Percentiles rank a stretch among this genome's conserved stretches.
These are phyloP conservation scores for Diphasiastrum complanatum DNA, from an alignment of 83 land plant genomes.

Conservation along the genomic window DNA sequence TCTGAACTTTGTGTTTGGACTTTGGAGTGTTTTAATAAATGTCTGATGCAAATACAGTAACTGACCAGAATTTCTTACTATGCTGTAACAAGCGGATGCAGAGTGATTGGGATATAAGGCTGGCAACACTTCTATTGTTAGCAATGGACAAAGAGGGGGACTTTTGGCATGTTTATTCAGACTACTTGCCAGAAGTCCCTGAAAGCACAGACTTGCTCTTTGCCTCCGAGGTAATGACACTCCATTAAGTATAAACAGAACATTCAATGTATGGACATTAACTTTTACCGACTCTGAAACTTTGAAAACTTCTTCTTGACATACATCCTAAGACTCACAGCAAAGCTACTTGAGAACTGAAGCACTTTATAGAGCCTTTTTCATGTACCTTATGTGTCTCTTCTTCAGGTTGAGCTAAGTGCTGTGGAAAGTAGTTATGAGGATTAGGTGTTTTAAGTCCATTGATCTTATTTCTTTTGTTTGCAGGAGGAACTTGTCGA, in stretches of 20 bases:
- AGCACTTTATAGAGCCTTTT: too few relatives aligned
- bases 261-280: too few relatives aligned
- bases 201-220: constrained; percentile 82
- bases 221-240: constrained; percentile 64
- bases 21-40: too few relatives aligned
- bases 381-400: too few relatives aligned
- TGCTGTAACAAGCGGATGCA: constrained; percentile 25
- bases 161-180: constrained; percentile 93
- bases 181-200: constrained; percentile 70
- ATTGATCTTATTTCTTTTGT: neutral
- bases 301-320: neutral
- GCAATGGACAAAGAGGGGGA: constrained; percentile 76
- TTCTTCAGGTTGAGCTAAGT: too few relatives aligned
- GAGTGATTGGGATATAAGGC: constrained; percentile 91
- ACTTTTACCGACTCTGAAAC: too few relatives aligned
- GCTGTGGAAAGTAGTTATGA: too few relatives aligned
- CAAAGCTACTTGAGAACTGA: neutral
- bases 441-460: neutral
- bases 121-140: constrained; percentile 78
- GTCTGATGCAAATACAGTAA: too few relatives aligned
- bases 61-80: neutral
- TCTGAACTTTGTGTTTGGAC: too few relatives aligned
- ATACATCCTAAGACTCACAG: neutral
- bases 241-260: too few relatives aligned
- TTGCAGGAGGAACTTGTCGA: constrained; percentile 23